Percentiles rank a stretch among this genome's conserved stretches.
Evolutionary conservation across 2,329 filamentous ascomycete genomes (phyloP).

Genomic region (Fusarium sp.): DNA sequence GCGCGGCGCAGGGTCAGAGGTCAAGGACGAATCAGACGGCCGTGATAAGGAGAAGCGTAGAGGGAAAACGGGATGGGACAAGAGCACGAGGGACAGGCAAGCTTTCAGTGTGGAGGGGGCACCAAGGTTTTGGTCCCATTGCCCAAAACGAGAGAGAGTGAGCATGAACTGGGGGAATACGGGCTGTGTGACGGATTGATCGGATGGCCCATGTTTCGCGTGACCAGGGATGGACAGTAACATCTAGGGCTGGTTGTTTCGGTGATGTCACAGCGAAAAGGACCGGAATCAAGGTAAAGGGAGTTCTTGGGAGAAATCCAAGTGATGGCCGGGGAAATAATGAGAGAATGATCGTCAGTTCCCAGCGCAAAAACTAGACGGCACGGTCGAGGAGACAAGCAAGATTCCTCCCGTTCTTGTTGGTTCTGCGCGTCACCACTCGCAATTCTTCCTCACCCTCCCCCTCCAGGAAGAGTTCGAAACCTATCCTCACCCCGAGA

Average conservation of each 20-base stretch:
- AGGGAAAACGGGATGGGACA: constrained; percentile 24
- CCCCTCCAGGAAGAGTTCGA: constrained; percentile 12
- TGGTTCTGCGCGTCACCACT: constrained; percentile 28
- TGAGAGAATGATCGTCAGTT: constrained; percentile 11
- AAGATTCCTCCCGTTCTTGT: constrained; percentile 5
- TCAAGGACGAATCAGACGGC: constrained; percentile 37
- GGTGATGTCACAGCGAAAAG: constrained; percentile 54
- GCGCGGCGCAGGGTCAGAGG: constrained; percentile 31
- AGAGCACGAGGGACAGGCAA: constrained; percentile 32
- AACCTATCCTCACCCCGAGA: not conserved
- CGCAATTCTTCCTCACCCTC: constrained; percentile 24
- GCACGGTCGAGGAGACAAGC: constrained; percentile 5
- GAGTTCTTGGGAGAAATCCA: not conserved
- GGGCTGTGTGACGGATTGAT: constrained; percentile 26
- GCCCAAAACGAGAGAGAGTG: constrained; percentile 23
- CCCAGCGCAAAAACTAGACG: not conserved
- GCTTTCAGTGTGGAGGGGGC: constrained; percentile 23
- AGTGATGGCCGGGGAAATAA: not conserved
- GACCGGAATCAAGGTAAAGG: constrained; percentile 22
- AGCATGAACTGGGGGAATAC: not conserved
- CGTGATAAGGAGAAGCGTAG: constrained; percentile 39
- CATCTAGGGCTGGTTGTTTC: not conserved
- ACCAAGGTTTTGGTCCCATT: constrained; percentile 33
- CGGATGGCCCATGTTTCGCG: constrained; percentile 27
- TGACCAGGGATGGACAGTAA: constrained; percentile 22